phyloP scores from a whole-genome alignment of 306 rosid species.

The Casuarina cunninghamiana region DNA sequence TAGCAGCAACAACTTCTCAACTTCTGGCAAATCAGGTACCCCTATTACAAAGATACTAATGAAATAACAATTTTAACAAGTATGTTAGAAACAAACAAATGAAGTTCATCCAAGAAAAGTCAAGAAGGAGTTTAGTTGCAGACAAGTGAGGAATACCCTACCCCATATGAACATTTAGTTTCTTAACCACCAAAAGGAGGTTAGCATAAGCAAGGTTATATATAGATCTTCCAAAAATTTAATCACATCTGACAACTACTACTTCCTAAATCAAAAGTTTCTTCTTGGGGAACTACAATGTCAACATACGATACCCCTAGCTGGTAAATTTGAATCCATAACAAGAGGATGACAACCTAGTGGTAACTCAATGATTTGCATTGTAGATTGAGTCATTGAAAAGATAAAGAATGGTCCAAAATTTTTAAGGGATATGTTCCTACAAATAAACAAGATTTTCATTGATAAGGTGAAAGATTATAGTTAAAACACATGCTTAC shows the following conservation, averaged over 20 bases:
- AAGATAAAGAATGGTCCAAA: slow-evolving; percentile 53
- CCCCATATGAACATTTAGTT: slow-evolving; percentile 50
- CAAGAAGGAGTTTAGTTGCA: slow-evolving; percentile 11
- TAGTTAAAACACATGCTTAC: slow-evolving; percentile 8
- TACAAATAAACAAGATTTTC: slow-evolving; percentile 44
- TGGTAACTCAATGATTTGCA: slow-evolving; percentile 72
- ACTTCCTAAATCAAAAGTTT: slow-evolving; percentile 72
- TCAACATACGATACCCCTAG: slow-evolving; percentile 73
- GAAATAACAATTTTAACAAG: slow-evolving; percentile 8
- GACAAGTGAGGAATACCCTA: slow-evolving; percentile 37
- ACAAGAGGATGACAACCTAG: slow-evolving; percentile 75
- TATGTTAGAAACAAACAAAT: slow-evolving; percentile 20
- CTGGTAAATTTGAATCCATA: slow-evolving; percentile 97
- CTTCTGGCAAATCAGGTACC: no score
- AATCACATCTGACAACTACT: slow-evolving; percentile 74
- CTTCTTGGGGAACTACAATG: slow-evolving; percentile 45
- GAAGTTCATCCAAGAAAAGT: slow-evolving; percentile 12
- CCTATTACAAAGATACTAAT: slow-evolving; percentile 25
- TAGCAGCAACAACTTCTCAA: no score
- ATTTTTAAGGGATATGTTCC: slow-evolving; percentile 58
- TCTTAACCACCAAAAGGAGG: slow-evolving; percentile 78
- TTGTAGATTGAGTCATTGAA: slow-evolving; percentile 79
- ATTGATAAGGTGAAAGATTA: slow-evolving; percentile 23
- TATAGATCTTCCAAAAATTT: slow-evolving; percentile 85
- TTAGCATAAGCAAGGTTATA: slow-evolving; percentile 78